A percentile compares a stretch with the other conserved stretches of the same genome.
Conservation (phyloP, 345 rosid genomes). For the Eutrema heterophyllum region DNA sequence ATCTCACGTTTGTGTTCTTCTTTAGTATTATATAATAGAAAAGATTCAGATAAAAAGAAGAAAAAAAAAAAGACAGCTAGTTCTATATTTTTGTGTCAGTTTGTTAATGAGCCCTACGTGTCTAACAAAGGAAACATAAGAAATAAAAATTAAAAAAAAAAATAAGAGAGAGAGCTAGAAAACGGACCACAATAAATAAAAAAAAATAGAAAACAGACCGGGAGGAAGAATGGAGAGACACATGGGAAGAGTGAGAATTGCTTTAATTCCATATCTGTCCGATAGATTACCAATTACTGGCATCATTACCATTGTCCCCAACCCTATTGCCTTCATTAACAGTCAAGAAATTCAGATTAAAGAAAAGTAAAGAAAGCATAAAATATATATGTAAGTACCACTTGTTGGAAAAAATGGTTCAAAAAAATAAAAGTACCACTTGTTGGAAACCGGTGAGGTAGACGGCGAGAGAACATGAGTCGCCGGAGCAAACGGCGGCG, state of each 20-base stretch:
- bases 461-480: conserved; percentile 86
- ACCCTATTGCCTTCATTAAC: conserved; percentile 52
- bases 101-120: not conserved
- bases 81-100: not conserved
- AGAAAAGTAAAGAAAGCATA: not conserved
- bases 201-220: conserved; percentile 26
- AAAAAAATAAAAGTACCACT: conserved; percentile 73
- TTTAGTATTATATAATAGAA: no score
- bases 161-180: not conserved
- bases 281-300: conserved; percentile 78
- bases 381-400: conserved; percentile 34
- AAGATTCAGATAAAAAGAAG: no score
- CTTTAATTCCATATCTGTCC: conserved; percentile 75
- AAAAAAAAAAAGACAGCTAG: no score
- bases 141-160: not conserved
- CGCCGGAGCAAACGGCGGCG: conserved; percentile 69
- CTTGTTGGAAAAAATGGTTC: conserved; percentile 81
- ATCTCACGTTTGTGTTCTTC: no score
- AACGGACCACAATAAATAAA: conserved; percentile 35
- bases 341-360: not conserved
- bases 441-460: conserved; percentile 82
- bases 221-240: conserved; percentile 54
- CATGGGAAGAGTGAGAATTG: conserved; percentile 68
- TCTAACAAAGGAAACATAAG: not conserved
- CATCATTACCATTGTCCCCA: conserved; percentile 80